These are phyloP conservation scores for Aegilops umbellulata DNA, from an alignment of 176 grass and related monocot species.

Conservation along the genomic window DNA sequence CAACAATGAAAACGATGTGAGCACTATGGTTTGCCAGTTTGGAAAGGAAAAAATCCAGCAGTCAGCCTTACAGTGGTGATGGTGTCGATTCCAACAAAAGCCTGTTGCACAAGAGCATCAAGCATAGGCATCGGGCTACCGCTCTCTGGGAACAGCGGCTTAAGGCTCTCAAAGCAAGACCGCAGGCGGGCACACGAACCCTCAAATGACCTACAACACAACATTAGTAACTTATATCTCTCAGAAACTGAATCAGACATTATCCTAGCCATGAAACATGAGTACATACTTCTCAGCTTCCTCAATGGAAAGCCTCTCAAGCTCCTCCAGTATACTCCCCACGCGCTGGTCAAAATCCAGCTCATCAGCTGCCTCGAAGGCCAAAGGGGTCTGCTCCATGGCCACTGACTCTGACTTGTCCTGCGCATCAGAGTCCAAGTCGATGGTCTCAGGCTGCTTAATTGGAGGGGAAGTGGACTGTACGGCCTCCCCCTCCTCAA, in stretches of 20 bases:
- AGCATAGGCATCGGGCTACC: constrained; percentile 75
- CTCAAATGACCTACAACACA: constrained; percentile 82
- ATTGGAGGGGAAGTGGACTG: neutral
- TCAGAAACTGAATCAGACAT: constrained; percentile 13
- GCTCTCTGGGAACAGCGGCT: constrained; percentile 58
- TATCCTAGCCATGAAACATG: constrained; percentile 5
- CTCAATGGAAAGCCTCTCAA: constrained; percentile 86
- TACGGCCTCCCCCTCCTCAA: constrained; percentile 65
- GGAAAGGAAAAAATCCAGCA: neutral
- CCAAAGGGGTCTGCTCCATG: neutral
- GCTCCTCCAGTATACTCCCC: constrained; percentile 80
- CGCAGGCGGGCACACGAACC: constrained; percentile 54
- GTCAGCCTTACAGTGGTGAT: constrained; percentile 22
- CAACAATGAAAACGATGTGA: constrained; percentile 22
- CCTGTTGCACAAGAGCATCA: constrained; percentile 73
- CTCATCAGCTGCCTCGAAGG: constrained; percentile 35
- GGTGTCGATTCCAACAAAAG: constrained; percentile 61
- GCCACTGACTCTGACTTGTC: constrained; percentile 49
- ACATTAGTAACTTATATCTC: constrained; percentile 2
- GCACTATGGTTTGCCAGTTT: neutral
- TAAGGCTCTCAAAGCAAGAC: constrained; percentile 72
- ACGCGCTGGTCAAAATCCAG: constrained; percentile 74
- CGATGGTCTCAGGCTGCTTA: constrained; percentile 41
- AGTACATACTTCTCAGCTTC: constrained; percentile 80
- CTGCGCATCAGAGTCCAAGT: constrained; percentile 48